Evolutionary conservation across 768 basidiomycete genomes (phyloP).

Genomic region (Russula earlei): DNA sequence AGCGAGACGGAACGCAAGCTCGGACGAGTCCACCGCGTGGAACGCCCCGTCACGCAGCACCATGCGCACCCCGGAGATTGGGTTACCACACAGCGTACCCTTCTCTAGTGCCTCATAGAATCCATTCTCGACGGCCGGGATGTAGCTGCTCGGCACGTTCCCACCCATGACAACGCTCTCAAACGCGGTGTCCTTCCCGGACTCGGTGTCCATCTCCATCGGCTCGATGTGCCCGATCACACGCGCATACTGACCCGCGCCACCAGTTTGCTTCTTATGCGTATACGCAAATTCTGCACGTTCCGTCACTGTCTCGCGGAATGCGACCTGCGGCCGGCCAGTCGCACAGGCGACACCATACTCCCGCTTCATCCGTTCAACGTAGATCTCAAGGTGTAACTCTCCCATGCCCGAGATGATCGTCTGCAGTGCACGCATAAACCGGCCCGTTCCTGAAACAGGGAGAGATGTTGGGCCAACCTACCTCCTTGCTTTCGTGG

Average conservation of each 20-base stretch:
- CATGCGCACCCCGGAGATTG: slow-evolving; percentile 76
- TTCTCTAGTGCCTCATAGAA: slow-evolving; percentile 68
- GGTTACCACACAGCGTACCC: slow-evolving; percentile 81
- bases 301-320: slow-evolving; percentile 87
- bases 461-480: background rate
- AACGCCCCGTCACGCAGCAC: slow-evolving; percentile 86
- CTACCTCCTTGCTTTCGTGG: slow-evolving; percentile 84
- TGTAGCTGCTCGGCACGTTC: slow-evolving; percentile 82
- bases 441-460: background rate
- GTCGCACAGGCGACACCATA: slow-evolving; percentile 91
- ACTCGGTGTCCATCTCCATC: slow-evolving; percentile 63
- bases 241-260: slow-evolving; percentile 93
- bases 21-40: slow-evolving; percentile 93
- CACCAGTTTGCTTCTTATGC: slow-evolving; percentile 98
- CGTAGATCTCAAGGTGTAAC: slow-evolving; percentile 96
- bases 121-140: slow-evolving; percentile 97
- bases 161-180: slow-evolving; percentile 87
- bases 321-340: slow-evolving; percentile 93
- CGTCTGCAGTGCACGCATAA: slow-evolving; percentile 43
- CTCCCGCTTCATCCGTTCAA: slow-evolving; percentile 97
- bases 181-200: slow-evolving; percentile 76
- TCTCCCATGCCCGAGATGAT: slow-evolving; percentile 99
- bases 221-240: slow-evolving; percentile 89
- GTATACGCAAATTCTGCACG: slow-evolving; percentile 79
- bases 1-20: slow-evolving; percentile 87